Evolutionary conservation across 2,329 filamentous ascomycete genomes (phyloP).

Genomic region (Dactylellina drechsleri): DNA sequence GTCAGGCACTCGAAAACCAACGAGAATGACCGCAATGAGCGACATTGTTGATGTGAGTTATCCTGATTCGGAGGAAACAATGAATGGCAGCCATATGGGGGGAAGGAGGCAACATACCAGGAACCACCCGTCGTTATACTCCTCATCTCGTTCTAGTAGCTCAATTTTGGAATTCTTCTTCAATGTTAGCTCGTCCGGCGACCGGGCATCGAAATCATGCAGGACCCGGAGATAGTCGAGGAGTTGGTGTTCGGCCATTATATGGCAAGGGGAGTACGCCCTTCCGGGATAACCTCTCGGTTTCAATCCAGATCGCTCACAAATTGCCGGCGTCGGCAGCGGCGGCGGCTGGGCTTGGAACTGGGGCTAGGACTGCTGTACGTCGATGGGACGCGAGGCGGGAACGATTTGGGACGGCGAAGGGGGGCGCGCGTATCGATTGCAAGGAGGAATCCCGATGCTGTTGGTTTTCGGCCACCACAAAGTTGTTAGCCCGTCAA

Average conservation of each 20-base stretch:
- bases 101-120: constrained; percentile 62
- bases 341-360: constrained; percentile 34
- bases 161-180: constrained; percentile 85
- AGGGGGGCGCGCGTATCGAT: constrained; percentile 53
- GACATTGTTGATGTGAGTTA: constrained; percentile 34
- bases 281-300: constrained; percentile 36
- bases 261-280: constrained; percentile 45
- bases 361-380: constrained; percentile 34
- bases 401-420: constrained; percentile 23
- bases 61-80: constrained; percentile 38
- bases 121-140: constrained; percentile 90
- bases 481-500: constrained; percentile 51
- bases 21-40: constrained; percentile 50
- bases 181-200: constrained; percentile 90
- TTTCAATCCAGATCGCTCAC: constrained; percentile 51
- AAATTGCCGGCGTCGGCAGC: constrained; percentile 43
- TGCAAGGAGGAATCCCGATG: constrained; percentile 41
- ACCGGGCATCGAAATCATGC: constrained; percentile 88
- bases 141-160: constrained; percentile 84
- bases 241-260: constrained; percentile 50
- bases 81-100: neutral
- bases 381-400: constrained; percentile 45
- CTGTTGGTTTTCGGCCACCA: constrained; percentile 46
- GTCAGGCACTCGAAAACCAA: constrained; percentile 38
- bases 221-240: constrained; percentile 56